Base-by-base conservation (phyloP, 176 grass and related monocot genomes). In the Pharus latifolius region DNA sequence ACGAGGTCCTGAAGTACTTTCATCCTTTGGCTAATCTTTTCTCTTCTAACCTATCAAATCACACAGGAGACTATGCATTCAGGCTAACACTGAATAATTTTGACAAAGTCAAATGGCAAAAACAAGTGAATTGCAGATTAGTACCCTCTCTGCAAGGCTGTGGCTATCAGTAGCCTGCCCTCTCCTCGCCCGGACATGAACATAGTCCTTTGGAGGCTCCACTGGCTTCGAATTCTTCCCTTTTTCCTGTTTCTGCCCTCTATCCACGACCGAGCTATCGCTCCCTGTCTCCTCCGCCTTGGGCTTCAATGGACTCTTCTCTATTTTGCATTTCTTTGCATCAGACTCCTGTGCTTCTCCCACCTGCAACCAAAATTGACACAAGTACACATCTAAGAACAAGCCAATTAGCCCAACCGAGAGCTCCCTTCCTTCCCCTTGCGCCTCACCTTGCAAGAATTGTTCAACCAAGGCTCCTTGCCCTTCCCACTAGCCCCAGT, bases 71-170 rank as follows among this genome's bases (percentile, higher is more conserved):
- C 15, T 22, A 29, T 19, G 14, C 37, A 67, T 22, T 60, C 60
- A 57, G 23, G 22, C 33, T 24, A 52, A 23, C 23, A 46, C 44
- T 59, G 51, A 60, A 30, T 0, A 79, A 56, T 10, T 51, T 42
- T 1, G 1, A 17, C 28, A 70, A 22, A 46, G 13, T 30, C 16
- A 40, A 49, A 50, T 14, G 10, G n/a, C 7, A 28, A 16, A 27
- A 12, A 49, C 23, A 46, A 66, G 22, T 38, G 37, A 83, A 49
- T 23, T 50, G 14, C 9, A 28, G 43, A 35, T 19, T 37, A 5
- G 72, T 85, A 98, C 94, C 84, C 94, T 93, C 78, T 97, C 93
- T 2, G 92, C 92, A 16, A 96, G 92, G 82, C 92, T 92, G 67
- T 96, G 92, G 85, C 86, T 93, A 35, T 93, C 94, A 6, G 94